Conservation (phyloP, 805 yeast species). For the Metschnikowia anglica region DNA sequence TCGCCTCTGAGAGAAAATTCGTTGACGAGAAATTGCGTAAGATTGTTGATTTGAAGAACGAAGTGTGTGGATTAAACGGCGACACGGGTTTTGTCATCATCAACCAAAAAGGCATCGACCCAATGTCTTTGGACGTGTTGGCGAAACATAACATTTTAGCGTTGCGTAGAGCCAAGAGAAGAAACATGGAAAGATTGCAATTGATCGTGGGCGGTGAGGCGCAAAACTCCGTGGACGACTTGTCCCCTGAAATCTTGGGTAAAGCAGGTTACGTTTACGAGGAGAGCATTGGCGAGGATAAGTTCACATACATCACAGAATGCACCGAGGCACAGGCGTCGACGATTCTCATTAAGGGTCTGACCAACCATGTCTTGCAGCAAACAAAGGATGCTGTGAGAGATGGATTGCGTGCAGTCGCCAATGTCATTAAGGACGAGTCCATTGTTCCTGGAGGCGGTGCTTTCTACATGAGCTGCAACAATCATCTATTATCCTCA, state of each 20-base stretch:
- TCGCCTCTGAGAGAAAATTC: constrained; percentile 87
- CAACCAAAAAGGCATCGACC: constrained; percentile 98
- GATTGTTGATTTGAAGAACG: constrained; percentile 89
- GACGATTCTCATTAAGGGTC: constrained; percentile 89
- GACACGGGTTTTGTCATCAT: constrained; percentile 85
- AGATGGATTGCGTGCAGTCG: constrained; percentile 93
- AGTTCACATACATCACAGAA: constrained; percentile 93
- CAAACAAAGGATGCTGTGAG: constrained; percentile 97
- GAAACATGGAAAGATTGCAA: constrained; percentile 98
- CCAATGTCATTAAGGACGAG: constrained; percentile 84
- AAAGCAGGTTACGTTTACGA: constrained; percentile 89
- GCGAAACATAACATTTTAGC: constrained; percentile 94
- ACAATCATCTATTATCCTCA: constrained; percentile 56
- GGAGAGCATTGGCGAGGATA: constrained; percentile 94
- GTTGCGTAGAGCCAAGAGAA: constrained; percentile 94
- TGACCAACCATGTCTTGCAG: constrained; percentile 81
- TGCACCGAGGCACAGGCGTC: constrained; percentile 86
- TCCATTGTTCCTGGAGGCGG: constrained; percentile 96
- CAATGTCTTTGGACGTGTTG: constrained; percentile 91
- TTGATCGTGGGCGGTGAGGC: constrained; percentile 97
- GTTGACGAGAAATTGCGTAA: constrained; percentile 91
- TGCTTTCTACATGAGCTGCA: constrained; percentile 84
- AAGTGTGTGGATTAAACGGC: constrained; percentile 76
- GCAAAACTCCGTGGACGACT: constrained; percentile 94
- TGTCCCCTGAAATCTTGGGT: constrained; percentile 77